Evolutionary conservation across 305 asterid genomes (phyloP).

Genomic region (Withania somnifera): DNA sequence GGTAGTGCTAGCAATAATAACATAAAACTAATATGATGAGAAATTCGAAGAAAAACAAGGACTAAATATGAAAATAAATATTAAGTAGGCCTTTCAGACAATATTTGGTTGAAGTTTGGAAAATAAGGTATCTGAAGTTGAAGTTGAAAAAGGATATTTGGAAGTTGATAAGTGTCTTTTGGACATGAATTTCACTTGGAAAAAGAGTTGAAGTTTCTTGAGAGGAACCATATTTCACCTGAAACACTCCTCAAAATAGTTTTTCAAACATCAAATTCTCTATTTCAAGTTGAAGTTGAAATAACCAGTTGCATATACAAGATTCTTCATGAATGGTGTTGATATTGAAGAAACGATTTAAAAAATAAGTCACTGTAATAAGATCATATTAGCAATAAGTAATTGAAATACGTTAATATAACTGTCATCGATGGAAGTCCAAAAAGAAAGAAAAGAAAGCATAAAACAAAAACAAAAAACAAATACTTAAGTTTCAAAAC

Average conservation of each 20-base stretch:
- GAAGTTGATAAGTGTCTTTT: not conserved
- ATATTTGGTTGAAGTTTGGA: not conserved
- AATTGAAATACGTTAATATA: not conserved
- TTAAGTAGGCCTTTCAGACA: not conserved
- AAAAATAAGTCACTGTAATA: not conserved
- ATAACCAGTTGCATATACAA: not conserved
- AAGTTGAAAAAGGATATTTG: not conserved
- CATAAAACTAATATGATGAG: not conserved
- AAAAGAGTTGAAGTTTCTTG: not conserved
- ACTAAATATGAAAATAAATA: not conserved
- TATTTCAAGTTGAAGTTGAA: not conserved
- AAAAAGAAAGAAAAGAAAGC: not conserved
- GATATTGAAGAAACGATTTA: not conserved
- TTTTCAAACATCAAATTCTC: not conserved
- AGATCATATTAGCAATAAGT: not conserved
- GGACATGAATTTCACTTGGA: not conserved
- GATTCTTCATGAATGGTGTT: not conserved
- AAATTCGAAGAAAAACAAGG: not conserved
- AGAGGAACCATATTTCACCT: not conserved
- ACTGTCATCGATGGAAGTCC: not conserved
- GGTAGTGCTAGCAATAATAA: not conserved
- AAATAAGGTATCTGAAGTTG: not conserved
- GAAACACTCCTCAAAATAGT: not conserved
- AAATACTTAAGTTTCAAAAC: not conserved
- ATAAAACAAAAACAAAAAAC: not conserved